Base-by-base conservation (phyloP, 805 yeast species). In the Starmerella bacillaris region DNA sequence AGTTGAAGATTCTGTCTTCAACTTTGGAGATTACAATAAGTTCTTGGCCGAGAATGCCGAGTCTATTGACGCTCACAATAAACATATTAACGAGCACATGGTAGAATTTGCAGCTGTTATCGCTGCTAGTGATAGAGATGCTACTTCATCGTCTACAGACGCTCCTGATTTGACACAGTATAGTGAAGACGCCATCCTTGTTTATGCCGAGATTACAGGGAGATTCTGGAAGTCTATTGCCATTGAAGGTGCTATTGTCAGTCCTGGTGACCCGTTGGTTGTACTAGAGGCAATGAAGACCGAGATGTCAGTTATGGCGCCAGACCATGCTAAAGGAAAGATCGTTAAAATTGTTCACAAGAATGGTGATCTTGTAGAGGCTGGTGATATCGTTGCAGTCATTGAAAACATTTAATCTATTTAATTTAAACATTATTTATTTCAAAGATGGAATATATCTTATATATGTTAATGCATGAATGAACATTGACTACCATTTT, bases 261-360 rank as follows among this genome's bases (percentile, higher is more conserved):
- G 62, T 35, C 66, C 59, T 31, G 92, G 84, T 22, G 86, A 80
- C 48, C 82, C 82, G 4, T 63, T 86, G 41, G 68, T 86, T 45
- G 82, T 89, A 27, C 79, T 86, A 36, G 98, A 86, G 58, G 96
- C 98, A 37, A 86, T 86, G 98, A 86, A 86, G 65, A 89, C 96
- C 0, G 98, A 86, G 59, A 86, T 86, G 95, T 68, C 72, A 34
- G 92, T 86, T 24, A 63, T 58, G 36, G 72, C 95, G 16, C 67
- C 92, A 1, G 37, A 32, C 8, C 27, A 22, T 9, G 47, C 40
- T 4, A 38, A 30, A 5, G 60, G 60, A 21, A 54, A 43, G 36
- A 49, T 57, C 3, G 50, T 50, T 31, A 53, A 53, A 42, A 47
- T 57, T 34, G 61, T 63, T 17, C 94, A 82, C 55, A 64, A 66